Percentiles rank a stretch among this genome's conserved stretches.
These are phyloP conservation scores for Backusella australiensis DNA, from an alignment of 192 early-diverging fungal genomes.

Conservation along the genomic window DNA sequence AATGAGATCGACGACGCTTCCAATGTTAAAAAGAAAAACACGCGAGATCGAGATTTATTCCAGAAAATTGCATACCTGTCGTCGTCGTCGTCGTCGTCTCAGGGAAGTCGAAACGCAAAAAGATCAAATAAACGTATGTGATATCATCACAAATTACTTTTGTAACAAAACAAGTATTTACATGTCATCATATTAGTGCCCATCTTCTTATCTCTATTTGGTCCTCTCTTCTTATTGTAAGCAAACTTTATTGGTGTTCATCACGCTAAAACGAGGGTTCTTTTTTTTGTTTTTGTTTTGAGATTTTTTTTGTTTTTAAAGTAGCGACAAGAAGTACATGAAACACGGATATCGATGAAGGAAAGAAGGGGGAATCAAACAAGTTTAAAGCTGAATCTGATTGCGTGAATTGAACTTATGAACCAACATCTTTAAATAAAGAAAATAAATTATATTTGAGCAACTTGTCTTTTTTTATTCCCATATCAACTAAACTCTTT, in stretches of 20 bases:
- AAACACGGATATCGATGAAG: constrained; percentile 12
- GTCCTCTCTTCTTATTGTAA: background rate
- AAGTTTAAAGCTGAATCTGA: constrained; percentile 36
- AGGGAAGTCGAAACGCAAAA: background rate
- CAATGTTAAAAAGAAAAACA: background rate
- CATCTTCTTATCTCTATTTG: background rate
- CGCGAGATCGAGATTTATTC: background rate
- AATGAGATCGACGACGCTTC: constrained; percentile 38
- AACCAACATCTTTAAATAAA: constrained; percentile 24
- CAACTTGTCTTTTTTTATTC: background rate
- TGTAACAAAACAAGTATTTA: background rate
- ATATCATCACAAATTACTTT: background rate
- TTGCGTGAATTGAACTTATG: constrained; percentile 38
- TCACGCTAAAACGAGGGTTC: background rate
- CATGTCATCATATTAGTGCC: background rate
- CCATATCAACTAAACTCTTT: background rate
- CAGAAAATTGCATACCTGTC: background rate
- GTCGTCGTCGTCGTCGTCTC: background rate
- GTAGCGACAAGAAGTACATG: background rate
- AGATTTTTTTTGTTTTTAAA: constrained; percentile 9
- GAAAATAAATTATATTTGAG: background rate
- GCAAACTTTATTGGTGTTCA: background rate
- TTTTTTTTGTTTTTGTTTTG: background rate
- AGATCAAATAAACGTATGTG: background rate
- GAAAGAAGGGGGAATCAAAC: background rate